Base-by-base conservation (phyloP, 2,329 filamentous ascomycete genomes). In the Parastagonospora avenae region DNA sequence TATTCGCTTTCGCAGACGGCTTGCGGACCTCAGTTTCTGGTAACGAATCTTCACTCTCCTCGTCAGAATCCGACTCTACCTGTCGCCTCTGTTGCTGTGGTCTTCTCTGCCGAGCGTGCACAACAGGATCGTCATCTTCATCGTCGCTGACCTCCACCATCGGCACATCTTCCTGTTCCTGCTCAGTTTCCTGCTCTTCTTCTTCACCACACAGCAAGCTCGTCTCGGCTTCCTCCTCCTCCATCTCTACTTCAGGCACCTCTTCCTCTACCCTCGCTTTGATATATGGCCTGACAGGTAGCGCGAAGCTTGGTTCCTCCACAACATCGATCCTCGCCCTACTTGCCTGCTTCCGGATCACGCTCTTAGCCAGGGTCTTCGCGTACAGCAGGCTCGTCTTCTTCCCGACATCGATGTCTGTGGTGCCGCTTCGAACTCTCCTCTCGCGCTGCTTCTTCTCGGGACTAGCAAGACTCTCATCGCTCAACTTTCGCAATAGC, bases 171-270 rank as follows among this genome's bases (percentile, higher is more conserved):
- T 44, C 47, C 31, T 38, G 35, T 14, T 43, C 50, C 33, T 44
- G 44, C 12, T 11, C n/a, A 14, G 11, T 55, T 24, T 24, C 36
- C 51, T 33, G 43, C 30, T 48, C 43, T 46, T 66, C 59, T 30
- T 63, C 60, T 30, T 70, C 67, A 14, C 64, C 67, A 49, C 68
- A 72, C 46, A 58, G 55, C 14, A 72, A 42, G 42, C 67, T 72
- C 40, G 64, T 66, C 55, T 68, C 68, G 16, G 55, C 62, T 19
- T 68, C 61, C n/a, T 60, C 55, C n/a, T 60, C 55, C 15, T 63
- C 53, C 30, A 48, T 45, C n/a, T 60, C 51, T 4, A 55, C 24
- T 15, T 58, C 48, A 24, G 53, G 32, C 12, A 48, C 45, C 15
- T 60, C 50, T 16, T 51, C 48, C 5, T 12, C 33, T 12, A 15